phyloP scores from a whole-genome alignment of 768 basidiomycete genomes.

The Suillus alpinus region DNA sequence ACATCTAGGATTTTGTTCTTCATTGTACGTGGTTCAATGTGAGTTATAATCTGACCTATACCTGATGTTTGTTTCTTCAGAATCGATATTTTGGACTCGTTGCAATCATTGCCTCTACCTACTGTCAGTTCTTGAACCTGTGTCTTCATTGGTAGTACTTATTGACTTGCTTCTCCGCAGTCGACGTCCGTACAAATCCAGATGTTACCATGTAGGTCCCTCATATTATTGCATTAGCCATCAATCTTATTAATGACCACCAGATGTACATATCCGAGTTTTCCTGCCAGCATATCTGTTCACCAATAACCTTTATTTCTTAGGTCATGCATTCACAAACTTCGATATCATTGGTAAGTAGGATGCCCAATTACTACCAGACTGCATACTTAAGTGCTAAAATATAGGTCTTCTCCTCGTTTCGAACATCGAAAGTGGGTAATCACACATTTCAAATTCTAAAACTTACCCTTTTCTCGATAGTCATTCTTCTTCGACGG shows the following conservation, averaged over 20 bases:
- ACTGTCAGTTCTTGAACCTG: background rate
- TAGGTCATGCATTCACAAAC: background rate
- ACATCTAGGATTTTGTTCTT: conserved; percentile 1
- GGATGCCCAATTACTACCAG: background rate
- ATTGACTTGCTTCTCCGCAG: background rate
- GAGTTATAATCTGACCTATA: background rate
- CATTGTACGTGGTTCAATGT: background rate
- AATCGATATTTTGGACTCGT: conserved; percentile 3
- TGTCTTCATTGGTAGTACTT: background rate
- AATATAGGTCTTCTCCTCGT: background rate
- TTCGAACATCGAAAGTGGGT: conserved; percentile 1
- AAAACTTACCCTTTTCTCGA: background rate
- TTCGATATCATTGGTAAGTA: background rate
- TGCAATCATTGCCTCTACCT: background rate
- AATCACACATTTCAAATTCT: background rate
- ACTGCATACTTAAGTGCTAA: background rate
- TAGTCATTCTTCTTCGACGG: conserved; percentile 5
- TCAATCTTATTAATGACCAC: background rate
- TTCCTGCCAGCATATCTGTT: background rate
- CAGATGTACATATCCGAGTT: background rate
- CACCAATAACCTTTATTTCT: background rate
- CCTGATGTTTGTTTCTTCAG: background rate
- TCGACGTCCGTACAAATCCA: background rate
- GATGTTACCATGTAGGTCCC: background rate
- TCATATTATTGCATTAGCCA: background rate